phyloP scores from a whole-genome alignment of 192 early-diverging fungal genomes.

The Linnemannia exigua region DNA sequence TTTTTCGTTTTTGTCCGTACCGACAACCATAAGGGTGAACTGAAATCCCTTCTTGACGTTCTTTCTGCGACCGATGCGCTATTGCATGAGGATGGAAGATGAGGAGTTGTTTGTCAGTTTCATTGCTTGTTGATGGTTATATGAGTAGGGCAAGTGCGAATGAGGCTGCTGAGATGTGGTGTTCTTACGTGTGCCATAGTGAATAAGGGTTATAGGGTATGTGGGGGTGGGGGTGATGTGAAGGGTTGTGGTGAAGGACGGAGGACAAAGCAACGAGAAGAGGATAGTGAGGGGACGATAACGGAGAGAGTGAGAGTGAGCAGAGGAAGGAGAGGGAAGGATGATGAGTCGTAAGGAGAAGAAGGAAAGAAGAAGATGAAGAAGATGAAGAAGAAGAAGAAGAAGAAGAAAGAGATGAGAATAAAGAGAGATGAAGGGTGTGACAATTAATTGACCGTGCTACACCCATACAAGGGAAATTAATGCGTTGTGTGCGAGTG shows the following conservation, averaged over 20 bases:
- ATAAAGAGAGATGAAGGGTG: slow-evolving; percentile 3
- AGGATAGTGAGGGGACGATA: slow-evolving; percentile 3
- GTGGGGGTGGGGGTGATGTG: not conserved
- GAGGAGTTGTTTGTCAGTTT: not conserved
- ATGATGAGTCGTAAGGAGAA: slow-evolving; percentile 1
- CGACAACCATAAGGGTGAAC: slow-evolving; percentile 98
- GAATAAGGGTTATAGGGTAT: slow-evolving; percentile 8
- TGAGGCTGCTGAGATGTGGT: not conserved
- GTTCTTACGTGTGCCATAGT: slow-evolving; percentile 50
- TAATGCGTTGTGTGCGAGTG: slow-evolving; percentile 8
- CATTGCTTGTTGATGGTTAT: not conserved
- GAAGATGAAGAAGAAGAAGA: not conserved
- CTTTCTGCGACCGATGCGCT: slow-evolving; percentile 77
- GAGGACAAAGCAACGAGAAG: not conserved
- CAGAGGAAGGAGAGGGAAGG: not conserved
- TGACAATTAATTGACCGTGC: not conserved
- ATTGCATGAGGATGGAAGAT: slow-evolving; percentile 14
- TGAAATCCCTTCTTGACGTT: slow-evolving; percentile 96
- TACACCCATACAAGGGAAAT: not conserved
- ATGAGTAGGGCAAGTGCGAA: not conserved
- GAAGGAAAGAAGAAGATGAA: not conserved
- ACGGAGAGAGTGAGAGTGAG: slow-evolving; percentile 4
- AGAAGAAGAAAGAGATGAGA: not conserved
- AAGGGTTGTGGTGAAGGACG: slow-evolving; percentile 2
- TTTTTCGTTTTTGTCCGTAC: slow-evolving; percentile 68